Base-by-base conservation (phyloP, 2,329 filamentous ascomycete genomes). In the Fusarium goolgardi region DNA sequence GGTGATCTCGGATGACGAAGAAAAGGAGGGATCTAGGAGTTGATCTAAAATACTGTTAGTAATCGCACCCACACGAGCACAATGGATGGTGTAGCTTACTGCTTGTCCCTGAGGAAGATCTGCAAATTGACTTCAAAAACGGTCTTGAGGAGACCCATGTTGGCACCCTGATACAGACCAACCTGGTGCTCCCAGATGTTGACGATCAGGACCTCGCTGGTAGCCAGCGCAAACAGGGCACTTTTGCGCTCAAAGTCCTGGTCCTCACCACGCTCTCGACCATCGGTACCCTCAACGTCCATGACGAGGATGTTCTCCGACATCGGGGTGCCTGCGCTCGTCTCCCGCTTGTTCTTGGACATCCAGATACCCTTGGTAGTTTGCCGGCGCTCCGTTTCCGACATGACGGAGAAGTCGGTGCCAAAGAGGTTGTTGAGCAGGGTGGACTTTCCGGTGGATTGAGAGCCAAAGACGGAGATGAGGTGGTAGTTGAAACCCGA, bases 121-220 rank as follows among this genome's bases (percentile, higher is more conserved):
- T 98, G 95, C 77, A 99, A 79, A 78, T 99, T 99, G 79, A 99
- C 96, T 82, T 99, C 96, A 74, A 99, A 99, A 6, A 99, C 96
- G 0, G 96, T 99, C 86, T 99, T 99, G 75, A 99, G 84, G 74
- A 99, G 81, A 11, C 96, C 96, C 96, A 99, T 99, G 79, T 99
- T 99, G 73, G 96, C 96, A 59, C 96, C 96, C 81, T 99, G 95
- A 78, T 99, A 99, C 78, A 99, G 80, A 47, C 96, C 96, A 65
- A 99, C 96, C 81, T 99, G 96, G 79, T 97, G 95, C 81, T 99
- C 96, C 96, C 96, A 99, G 71, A 99, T 97, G 78, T 99, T 99
- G 80, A 99, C 91, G 76, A 99, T 96, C 73, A 99, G 85, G 53
- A 99, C 95, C 82, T 99, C 96, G 78, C 95, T 98, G 20, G 96